These are phyloP conservation scores for Solanum neorickii DNA, from an alignment of 257 asterid species.

Conservation along the genomic window DNA sequence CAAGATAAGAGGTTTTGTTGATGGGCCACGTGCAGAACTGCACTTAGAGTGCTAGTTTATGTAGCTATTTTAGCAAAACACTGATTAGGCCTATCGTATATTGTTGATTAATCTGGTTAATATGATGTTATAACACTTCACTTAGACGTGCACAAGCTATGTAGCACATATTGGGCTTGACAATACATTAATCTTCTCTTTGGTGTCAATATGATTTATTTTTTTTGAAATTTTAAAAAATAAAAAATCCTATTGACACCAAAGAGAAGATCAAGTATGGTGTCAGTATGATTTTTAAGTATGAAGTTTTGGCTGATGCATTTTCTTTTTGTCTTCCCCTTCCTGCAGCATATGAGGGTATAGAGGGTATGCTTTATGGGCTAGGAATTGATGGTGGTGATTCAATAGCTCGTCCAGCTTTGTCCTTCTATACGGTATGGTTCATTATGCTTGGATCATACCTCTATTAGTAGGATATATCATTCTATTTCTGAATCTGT, in stretches of 20 bases:
- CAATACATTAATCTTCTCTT: background rate
- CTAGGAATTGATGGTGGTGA: conserved; percentile 61
- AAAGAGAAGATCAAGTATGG: background rate
- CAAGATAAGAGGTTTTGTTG: background rate
- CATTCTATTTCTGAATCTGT: background rate
- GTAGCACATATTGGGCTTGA: background rate
- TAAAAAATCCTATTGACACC: background rate
- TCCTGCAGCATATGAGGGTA: conserved; percentile 41
- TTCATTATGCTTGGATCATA: background rate
- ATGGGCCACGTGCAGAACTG: background rate
- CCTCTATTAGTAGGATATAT: background rate
- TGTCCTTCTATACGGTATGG: conserved; percentile 36
- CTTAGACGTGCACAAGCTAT: background rate
- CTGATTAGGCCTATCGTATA: background rate
- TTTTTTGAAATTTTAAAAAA: no score
- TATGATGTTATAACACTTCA: background rate
- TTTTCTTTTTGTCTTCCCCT: background rate
- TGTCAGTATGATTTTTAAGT: background rate
- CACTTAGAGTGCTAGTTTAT: background rate
- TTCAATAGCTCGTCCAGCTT: conserved; percentile 37
- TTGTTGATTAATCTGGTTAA: background rate
- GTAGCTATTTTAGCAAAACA: background rate
- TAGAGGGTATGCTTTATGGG: conserved; percentile 23
- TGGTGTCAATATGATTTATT: background rate
- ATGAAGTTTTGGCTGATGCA: background rate